Base-by-base conservation (phyloP, 805 yeast genomes). In the Ascoidea tarda region DNA sequence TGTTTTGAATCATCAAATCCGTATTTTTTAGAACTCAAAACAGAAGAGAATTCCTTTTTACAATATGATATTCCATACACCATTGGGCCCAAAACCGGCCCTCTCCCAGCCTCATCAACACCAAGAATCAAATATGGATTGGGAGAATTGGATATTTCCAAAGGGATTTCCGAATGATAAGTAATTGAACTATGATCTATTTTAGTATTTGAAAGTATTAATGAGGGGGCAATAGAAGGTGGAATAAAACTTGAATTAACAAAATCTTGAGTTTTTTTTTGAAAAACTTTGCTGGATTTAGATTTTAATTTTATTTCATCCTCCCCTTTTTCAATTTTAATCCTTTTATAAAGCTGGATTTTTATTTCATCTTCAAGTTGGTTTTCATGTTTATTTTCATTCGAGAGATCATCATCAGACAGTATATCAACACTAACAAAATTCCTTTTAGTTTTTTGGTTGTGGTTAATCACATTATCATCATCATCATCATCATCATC, bases 51-150 rank as follows among this genome's bases (percentile, higher is more conserved):
- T 0, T 69, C 65, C 49, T 75, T 72, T 10, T 81, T 66, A 57
- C 95, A 82, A 63, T 88, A 93, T 3, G 93, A 81, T 5, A 88
- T 72, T 3, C 96, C 96, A 62, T 93, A 93, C 1, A 93, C 99
- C 99, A 93, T 93, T 0, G 98, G 95, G 0, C 99, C 99, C 46
- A 95, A 61, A 0, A 95, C 97, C 0, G 99, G 99, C 0, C 99
- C 99, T 58, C 99, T 75, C 0, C 99, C 99, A 0, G 99, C 99
- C 64, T 93, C 99, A 66, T 93, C 99, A 1, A 93, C 96, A 1
- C 99, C 99, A 8, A 93, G 66, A 6, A 82, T 73, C 14, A 38
- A 38, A 38, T 8, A 14, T 38, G 14, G 14, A 10, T 38, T 4
- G 8, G 44, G 14, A 38, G 8, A 10, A 4, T 38, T 38, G 8